Conservation (phyloP, 371 early-diverging fungal species). For the Coemansia sp. region DNA sequence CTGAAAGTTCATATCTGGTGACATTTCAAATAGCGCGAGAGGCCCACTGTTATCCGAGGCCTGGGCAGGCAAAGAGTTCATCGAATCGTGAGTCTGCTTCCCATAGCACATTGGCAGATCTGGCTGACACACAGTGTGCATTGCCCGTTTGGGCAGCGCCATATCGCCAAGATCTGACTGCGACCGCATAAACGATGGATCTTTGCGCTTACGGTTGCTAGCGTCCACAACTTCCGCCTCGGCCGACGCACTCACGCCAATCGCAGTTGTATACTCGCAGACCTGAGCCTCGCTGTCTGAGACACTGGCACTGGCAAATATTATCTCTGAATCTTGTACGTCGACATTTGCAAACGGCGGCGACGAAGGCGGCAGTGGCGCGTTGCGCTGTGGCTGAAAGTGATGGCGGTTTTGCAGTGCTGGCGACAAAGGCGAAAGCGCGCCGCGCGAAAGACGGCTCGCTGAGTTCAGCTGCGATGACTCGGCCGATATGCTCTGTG, state of each 20-base stretch:
- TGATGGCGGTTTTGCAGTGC: neutral
- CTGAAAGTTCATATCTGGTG: constrained; percentile 31
- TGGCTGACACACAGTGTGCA: constrained; percentile 4
- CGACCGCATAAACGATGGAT: constrained; percentile 49
- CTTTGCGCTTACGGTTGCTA: constrained; percentile 40
- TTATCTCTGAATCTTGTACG: constrained; percentile 12
- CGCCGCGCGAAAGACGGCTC: neutral
- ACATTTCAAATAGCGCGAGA: constrained; percentile 41
- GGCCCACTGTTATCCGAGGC: constrained; percentile 25
- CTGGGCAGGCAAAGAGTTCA: constrained; percentile 6
- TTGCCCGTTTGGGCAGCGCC: constrained; percentile 36
- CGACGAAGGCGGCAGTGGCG: constrained; percentile 26
- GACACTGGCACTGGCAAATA: constrained; percentile 9
- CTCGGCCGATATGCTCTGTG: constrained; percentile 44
- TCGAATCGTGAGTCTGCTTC: neutral
- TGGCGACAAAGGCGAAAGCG: constrained; percentile 14
- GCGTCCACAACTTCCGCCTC: neutral
- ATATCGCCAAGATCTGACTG: constrained; percentile 44
- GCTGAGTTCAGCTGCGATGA: constrained; percentile 33
- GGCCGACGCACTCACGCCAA: neutral
- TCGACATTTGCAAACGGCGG: constrained; percentile 11
- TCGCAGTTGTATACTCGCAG: neutral
- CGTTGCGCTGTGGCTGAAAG: neutral
- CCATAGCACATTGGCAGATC: neutral
- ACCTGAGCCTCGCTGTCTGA: constrained; percentile 22